Base-by-base conservation (phyloP, 2,329 filamentous ascomycete species). In the Fusarium equiseti region DNA sequence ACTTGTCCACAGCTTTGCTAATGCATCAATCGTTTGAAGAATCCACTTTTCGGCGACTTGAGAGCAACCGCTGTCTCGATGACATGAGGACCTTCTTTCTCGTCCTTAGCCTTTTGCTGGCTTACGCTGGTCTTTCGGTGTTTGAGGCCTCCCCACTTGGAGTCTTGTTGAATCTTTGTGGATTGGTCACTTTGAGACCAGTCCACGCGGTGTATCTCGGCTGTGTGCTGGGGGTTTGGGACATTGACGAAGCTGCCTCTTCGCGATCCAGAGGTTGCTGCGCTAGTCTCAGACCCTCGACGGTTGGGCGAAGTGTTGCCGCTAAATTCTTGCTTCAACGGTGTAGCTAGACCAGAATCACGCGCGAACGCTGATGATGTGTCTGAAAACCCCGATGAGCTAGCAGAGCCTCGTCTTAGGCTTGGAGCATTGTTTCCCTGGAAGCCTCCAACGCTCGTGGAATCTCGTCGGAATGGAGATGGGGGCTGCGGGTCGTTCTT, bases 131-230 rank as follows among this genome's bases (percentile, higher is more conserved):
- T 81, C 22, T 84, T 76, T 57, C 79, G 81, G 6, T 80, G 80
- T 73, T 80, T 82, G 56, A 89, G 74, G 18, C 81, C 81, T 42
- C 35, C 68, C 84, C 86, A 87, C 48, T 83, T 81, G 1, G 86
- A 87, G 40, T 86, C 84, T 42, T 79, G 80, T 71, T 82, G 86
- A 42, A 59, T 49, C 45, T 70, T 66, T 38, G 65, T 57, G 8
- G 65, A 48, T 55, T 89, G 85, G 66, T 89, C 87, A 71, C 83
- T 85, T 75, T 90, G 87, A 31, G 86, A 85, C 88, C 88, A 90
- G 76, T 90, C 87, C 59, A 85, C 84, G 32, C 83, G 80, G 70
- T 82, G 81, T 58, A 83, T 79, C 31, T 81, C 71, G 15, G 71
- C 62, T 15, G 63, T 54, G 12, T 59, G 59, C 44, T 75, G 73